Evolutionary conservation across 306 rosid species (phyloP).

Genomic region (Ammopiptanthus mongolicus): DNA sequence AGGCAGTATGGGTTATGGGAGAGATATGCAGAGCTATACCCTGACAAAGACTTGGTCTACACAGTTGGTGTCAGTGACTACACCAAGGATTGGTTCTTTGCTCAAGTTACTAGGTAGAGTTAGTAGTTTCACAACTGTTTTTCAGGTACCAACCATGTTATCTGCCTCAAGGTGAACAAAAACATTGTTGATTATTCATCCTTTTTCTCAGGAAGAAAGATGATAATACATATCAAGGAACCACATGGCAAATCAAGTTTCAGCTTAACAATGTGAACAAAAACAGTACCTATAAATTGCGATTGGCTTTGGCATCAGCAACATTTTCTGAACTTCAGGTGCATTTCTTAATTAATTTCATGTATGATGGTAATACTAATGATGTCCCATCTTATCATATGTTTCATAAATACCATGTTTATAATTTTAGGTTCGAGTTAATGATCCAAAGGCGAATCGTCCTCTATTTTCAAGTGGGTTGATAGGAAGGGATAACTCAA

Average conservation of each 20-base stretch:
- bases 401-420: background rate
- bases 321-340: constrained; percentile 81
- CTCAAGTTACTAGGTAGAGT: constrained; percentile 79
- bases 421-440: constrained; percentile 63
- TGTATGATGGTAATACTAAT: background rate
- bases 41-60: constrained; percentile 62
- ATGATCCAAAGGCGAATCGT: constrained; percentile 48
- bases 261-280: constrained; percentile 42
- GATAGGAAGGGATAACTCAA: constrained; percentile 84
- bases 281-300: constrained; percentile 48
- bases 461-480: constrained; percentile 80
- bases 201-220: constrained; percentile 53
- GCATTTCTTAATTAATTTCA: background rate
- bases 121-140: background rate
- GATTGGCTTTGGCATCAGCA: constrained; percentile 82
- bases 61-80: constrained; percentile 65
- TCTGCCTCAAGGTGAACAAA: background rate
- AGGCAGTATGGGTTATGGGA: constrained; percentile 95
- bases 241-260: constrained; percentile 95
- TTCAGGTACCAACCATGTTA: background rate
- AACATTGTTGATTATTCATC: background rate
- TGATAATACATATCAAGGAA: constrained; percentile 65
- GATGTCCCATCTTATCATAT: background rate
- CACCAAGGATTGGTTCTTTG: constrained; percentile 85
- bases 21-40: constrained; percentile 81